phyloP scores from a whole-genome alignment of 179 eudicot species.

The Silene vulgaris region DNA sequence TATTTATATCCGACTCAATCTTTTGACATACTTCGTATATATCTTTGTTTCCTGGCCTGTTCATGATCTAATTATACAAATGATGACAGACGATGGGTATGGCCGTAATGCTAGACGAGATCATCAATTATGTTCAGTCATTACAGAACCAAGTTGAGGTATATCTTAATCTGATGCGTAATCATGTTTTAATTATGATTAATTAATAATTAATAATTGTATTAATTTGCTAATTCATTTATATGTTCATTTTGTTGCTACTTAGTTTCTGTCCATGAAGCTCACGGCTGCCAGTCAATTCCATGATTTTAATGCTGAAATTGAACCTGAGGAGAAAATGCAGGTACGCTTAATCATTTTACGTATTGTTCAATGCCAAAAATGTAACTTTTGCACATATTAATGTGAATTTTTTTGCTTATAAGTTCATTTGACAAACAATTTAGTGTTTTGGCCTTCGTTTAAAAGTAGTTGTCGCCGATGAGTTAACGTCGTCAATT shows the following conservation, averaged over 20 bases:
- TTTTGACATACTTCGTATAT: too few species aligned
- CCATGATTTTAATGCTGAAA: constrained; percentile 31
- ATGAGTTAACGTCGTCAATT: too few species aligned
- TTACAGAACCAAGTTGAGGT: constrained; percentile 44
- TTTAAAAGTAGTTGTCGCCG: too few species aligned
- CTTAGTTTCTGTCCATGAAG: constrained; percentile 38
- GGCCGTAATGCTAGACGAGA: constrained; percentile 45
- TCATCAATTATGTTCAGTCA: constrained; percentile 42
- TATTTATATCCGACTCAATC: not conserved
- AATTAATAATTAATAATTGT: not conserved
- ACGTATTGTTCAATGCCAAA: not conserved
- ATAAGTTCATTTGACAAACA: too few species aligned
- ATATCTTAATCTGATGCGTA: constrained; percentile 6
- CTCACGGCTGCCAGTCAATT: constrained; percentile 38
- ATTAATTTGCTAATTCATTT: not conserved
- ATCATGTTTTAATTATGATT: not conserved
- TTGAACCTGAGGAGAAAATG: constrained; percentile 19
- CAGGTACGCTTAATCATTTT: constrained; percentile 19
- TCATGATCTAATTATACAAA: not conserved
- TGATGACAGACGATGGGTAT: constrained; percentile 38
- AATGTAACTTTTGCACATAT: too few species aligned
- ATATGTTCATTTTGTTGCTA: not conserved
- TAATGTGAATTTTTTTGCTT: too few species aligned
- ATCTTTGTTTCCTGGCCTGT: too few species aligned
- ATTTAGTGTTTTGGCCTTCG: too few species aligned